Base-by-base conservation (phyloP, 2,329 filamentous ascomycete species). In the Botrytis galanthina region DNA sequence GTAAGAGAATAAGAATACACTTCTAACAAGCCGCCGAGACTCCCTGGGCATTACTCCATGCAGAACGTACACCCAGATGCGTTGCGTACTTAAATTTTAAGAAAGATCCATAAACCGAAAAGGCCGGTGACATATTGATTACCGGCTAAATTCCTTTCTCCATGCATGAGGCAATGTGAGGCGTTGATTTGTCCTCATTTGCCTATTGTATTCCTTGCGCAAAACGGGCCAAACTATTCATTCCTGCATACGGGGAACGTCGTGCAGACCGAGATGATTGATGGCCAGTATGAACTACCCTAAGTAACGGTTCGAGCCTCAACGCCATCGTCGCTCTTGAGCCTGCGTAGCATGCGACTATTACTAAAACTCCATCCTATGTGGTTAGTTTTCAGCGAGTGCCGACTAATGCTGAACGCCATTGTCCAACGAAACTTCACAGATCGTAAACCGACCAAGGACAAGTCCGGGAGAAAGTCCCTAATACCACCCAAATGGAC, bases 361-460 rank as follows among this genome's bases (percentile, higher is more conserved):
- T 35, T 54, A 37, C 16, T n/a, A 44, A 66, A 48, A 29, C 18
- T 69, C 32, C 35, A 57, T 44, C 35, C 37, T 42, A 6, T 42
- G 4, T 29, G 48, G 48, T 37, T 32, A 29, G 26, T 57, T 32
- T 42, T 68, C 66, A 42, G n/a, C 37, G 44, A 48, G 48, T 37
- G n/a, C 18, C 48, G 48, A 57, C 48, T 32, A 42, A 57, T 68
- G 66, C 66, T 68, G 18, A 32, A 22, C 61, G 44, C 44, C 39
- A 12, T 14, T 18, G n/a, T 48, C 26, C 22, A 54, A 42, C 48
- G 10, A 42, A 57, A 22, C 26, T 57, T 39, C 18, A 42, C 10
- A 57, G 26, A 44, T 69, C 37, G 66, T 69, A 57, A 42, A 69
- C 44, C n/a, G 18, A 18, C 66, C 66, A 57, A 69, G 37, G 35